phyloP scores from a whole-genome alignment of 371 early-diverging fungal genomes.

The Mortierella sp. region DNA sequence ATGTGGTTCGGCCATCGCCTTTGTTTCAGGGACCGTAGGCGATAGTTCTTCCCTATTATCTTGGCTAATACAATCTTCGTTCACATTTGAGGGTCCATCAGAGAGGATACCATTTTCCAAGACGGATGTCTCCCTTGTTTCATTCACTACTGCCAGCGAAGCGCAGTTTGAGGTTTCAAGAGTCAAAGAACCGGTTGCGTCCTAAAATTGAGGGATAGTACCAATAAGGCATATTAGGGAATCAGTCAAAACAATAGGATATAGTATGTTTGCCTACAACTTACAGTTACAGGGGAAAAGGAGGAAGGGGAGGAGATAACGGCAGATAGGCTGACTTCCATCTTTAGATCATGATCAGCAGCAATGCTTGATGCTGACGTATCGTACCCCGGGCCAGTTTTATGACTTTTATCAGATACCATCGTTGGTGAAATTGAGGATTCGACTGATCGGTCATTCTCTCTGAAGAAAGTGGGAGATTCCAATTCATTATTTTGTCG shows the following conservation, averaged over 20 bases:
- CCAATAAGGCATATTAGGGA: background rate
- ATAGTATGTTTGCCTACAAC: background rate
- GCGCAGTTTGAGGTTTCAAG: background rate
- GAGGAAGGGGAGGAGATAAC: background rate
- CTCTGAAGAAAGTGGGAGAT: slow-evolving; percentile 8
- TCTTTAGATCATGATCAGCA: background rate
- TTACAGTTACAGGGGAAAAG: slow-evolving; percentile 1
- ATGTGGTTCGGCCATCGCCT: slow-evolving; percentile 9
- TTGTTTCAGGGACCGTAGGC: background rate
- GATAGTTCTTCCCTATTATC: background rate
- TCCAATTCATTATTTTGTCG: slow-evolving; percentile 42
- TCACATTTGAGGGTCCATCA: background rate
- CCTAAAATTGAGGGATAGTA: background rate
- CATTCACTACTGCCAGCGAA: background rate
- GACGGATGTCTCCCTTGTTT: slow-evolving; percentile 1
- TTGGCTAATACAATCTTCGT: background rate
- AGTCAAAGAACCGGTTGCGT: background rate
- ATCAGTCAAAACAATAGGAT: background rate
- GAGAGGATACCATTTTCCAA: background rate
- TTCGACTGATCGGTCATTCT: background rate
- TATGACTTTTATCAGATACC: background rate
- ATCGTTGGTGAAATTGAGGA: slow-evolving; percentile 8
- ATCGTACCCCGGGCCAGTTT: background rate
- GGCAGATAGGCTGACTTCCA: background rate
- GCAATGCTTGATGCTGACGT: background rate